Base-by-base conservation (phyloP, 805 yeast species). In the Barnettozyma salicaria region DNA sequence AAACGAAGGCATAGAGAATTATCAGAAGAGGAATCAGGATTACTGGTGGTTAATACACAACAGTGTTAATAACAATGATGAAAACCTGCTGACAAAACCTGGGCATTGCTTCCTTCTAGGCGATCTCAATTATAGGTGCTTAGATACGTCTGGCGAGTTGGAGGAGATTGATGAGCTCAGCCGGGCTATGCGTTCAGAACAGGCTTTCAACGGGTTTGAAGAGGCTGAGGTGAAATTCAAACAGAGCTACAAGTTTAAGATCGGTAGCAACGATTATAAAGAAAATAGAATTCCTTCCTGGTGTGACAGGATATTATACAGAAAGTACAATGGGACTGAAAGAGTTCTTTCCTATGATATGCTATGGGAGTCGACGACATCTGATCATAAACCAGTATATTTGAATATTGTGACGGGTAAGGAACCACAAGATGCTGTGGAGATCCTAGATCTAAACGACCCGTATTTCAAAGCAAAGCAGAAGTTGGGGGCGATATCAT, bases 321-420 rank as follows among this genome's bases (percentile, higher is more conserved):
- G 72, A 38, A 53, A 65, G 2, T 74, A 43, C 13, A 41, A 43
- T 10, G 24, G 41, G 35, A 29, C 34, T 2, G 36, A 65, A 58
- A 24, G 40, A 5, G 41, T 75, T 1, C 45, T 58, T 11, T 52
- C 55, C 4, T 87, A 87, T 57, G 49, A 60, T 20, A 66, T 83
- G 6, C 47, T 83, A 1, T 55, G 63, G 2, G 54, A 63, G 0
- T 58, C 80, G 26, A 58, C 60, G 5, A 62, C 67, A 18, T 83
- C 95, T 0, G 97, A 88, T 57, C 97, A 88, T 58, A 73, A 74
- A 32, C 95, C 96, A 0, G 96, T 88, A 1, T 72, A 58, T 44
- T 56, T 85, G 25, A 57, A 58, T 6, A 54, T 80, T 1, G 50
- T n/a, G n/a, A n/a, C n/a, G n/a, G n/a, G n/a, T n/a, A n/a, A n/a